Conservation (phyloP, 139 green algal species). For the Coelastrella sp. region DNA sequence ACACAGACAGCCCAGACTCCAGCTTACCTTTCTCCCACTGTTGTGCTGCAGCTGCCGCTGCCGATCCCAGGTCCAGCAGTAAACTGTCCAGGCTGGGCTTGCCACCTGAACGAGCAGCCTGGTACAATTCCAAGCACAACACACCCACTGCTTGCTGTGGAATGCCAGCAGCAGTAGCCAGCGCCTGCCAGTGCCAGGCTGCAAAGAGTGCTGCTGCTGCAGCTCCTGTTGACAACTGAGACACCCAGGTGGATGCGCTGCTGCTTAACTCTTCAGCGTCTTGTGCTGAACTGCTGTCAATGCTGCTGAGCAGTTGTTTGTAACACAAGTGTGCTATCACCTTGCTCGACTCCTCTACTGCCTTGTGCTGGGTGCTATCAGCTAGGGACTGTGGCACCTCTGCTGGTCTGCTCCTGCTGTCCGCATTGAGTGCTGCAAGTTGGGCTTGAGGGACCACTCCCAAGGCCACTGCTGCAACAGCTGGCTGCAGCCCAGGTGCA, state of each 20-base stretch:
- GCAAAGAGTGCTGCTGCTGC: background rate
- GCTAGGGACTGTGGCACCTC: background rate
- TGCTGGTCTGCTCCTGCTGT: background rate
- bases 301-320: background rate
- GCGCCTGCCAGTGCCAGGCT: background rate
- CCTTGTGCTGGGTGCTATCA: background rate
- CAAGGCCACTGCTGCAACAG: background rate
- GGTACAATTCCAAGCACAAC: background rate
- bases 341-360: background rate
- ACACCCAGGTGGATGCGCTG: background rate
- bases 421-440: background rate
- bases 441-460: background rate
- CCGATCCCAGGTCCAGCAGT: background rate
- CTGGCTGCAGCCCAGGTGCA: background rate
- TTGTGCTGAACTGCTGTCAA: background rate
- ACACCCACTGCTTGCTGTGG: background rate
- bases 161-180: background rate
- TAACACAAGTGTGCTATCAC: background rate
- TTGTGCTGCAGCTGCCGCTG: background rate
- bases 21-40: background rate
- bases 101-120: background rate
- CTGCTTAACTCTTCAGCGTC: background rate
- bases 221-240: background rate
- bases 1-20: too few species aligned
- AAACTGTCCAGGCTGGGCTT: background rate